Conservation (phyloP, 1,284 basidiomycete species). For the Stereum hirsutum region DNA sequence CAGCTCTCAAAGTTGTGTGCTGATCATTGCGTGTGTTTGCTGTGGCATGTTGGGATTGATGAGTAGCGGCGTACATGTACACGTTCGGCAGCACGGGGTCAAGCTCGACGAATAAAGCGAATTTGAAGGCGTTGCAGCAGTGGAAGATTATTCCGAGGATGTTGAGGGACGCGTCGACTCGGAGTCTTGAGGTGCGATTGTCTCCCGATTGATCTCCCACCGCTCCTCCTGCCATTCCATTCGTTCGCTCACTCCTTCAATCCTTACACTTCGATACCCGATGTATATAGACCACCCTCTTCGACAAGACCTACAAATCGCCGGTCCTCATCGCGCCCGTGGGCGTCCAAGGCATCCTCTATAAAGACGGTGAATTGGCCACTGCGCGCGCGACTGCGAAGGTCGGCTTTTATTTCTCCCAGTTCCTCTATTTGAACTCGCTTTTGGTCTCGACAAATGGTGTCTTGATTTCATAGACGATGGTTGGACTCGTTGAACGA, state of each 20-base stretch:
- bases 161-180: conserved; percentile 58
- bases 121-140: conserved; percentile 44
- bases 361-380: conserved; percentile 59
- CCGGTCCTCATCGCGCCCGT: conserved; percentile 69
- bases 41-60: not conserved
- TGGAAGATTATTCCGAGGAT: conserved; percentile 69
- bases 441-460: no score
- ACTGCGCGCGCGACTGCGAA: conserved; percentile 56
- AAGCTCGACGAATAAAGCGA: conserved; percentile 44
- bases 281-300: conserved; percentile 44
- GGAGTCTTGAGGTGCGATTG: conserved; percentile 47
- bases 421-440: no score
- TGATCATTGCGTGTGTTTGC: no score
- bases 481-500: no score
- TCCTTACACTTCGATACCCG: not conserved
- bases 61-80: conserved; percentile 60
- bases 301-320: conserved; percentile 55
- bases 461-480: no score
- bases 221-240: no score
- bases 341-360: conserved; percentile 65
- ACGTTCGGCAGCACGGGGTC: conserved; percentile 56
- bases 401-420: no score
- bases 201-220: no score
- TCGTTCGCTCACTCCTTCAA: not conserved
- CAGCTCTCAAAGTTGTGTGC: no score